These are phyloP conservation scores for Metschnikowia arizonensis DNA, from an alignment of 805 yeast genomes.

Conservation along the genomic window DNA sequence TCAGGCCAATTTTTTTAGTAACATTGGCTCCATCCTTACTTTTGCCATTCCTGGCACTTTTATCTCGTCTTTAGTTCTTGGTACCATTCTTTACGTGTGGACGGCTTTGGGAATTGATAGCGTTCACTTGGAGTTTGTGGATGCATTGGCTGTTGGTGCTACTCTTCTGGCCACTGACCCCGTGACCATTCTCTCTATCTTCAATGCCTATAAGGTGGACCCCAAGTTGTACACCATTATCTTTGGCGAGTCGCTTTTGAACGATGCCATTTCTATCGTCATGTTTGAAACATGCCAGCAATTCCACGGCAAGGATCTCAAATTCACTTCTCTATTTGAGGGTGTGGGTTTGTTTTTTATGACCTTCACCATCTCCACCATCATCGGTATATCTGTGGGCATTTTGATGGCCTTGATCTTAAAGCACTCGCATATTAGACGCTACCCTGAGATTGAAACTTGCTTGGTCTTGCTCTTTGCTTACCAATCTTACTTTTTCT, in stretches of 20 bases:
- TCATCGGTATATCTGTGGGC: conserved; percentile 87
- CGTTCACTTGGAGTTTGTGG: conserved; percentile 86
- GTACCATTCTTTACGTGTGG: conserved; percentile 84
- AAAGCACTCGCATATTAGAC: conserved; percentile 87
- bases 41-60: conserved; percentile 98
- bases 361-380: conserved; percentile 86
- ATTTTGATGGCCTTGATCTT: conserved; percentile 82
- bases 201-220: conserved; percentile 96
- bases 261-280: conserved; percentile 97
- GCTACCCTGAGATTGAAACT: conserved; percentile 96
- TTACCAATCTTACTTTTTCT: conserved; percentile 93
- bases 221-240: conserved; percentile 96
- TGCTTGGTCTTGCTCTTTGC: conserved; percentile 88
- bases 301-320: conserved; percentile 79
- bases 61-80: conserved; percentile 84
- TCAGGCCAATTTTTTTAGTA: conserved; percentile 90
- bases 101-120: conserved; percentile 89
- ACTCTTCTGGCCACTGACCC: conserved; percentile 98
- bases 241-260: conserved; percentile 91
- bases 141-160: conserved; percentile 95
- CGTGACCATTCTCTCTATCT: conserved; percentile 91
- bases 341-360: conserved; percentile 91
- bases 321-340: conserved; percentile 74
- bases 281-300: conserved; percentile 98
- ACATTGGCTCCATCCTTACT: conserved; percentile 82